Evolutionary conservation across 768 basidiomycete genomes (phyloP), one percentile per base, ranked within the genome.

Genomic region (Russula earlei): DNA sequence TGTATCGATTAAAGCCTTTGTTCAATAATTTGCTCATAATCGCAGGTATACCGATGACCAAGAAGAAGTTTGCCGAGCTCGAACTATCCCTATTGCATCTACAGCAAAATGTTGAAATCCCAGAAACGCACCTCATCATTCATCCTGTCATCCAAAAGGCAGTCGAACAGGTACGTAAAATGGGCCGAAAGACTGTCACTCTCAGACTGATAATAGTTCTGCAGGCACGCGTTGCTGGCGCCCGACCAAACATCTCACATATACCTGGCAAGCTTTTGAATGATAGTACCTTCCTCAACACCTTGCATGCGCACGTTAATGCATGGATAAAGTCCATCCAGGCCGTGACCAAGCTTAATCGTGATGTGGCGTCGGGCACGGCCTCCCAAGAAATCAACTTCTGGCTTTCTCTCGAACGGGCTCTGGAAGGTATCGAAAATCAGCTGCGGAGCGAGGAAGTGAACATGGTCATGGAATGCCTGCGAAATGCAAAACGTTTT

Each of bases 311-410:
- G 9, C 91, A 97, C 61, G 95, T 98, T 59, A 98, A 98, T 68
- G 77, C 83, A 14, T 99, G 96, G 96, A 96, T 98, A 74, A 96
- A 96, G 71, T 86, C 92, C 29, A 95, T 98, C 53, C 96, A 98
- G 69, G 81, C 87, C 0, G 93, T 98, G 49, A 98, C 96, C 6
- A 96, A 95, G 67, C 81, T 99, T n/a, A 85, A 82, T 2, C 77
- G 96, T 22, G 95, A 98, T 64, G 95, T 98, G 31, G 77, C 84
- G 0, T 90, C 89, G 5, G 95, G 95, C 2, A 98, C 95, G 0
- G 95, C 96, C 2, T 94, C 91, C 0, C 96, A 99, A 66, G 96
- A 98, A 69, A 93, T 99, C 75, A 98, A 98, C 70, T 98, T 99
- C 66, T 98, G 96, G 96, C 75, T 98, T 22, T 89, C 86, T 68